Conservation (phyloP, 257 asterid genomes). For the Lantana camara region DNA sequence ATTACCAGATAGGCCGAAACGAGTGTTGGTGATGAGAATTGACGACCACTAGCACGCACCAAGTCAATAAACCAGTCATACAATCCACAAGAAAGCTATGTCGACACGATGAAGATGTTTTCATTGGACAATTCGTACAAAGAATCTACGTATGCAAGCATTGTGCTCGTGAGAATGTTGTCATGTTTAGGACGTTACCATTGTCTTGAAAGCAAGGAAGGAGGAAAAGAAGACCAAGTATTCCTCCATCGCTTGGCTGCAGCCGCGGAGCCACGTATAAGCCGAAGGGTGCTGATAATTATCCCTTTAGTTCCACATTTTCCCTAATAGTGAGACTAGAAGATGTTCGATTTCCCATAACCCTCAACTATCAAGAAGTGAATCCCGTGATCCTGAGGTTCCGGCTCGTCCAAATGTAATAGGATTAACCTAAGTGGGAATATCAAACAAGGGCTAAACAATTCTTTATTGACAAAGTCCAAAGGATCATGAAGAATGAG, state of each 20-base stretch:
- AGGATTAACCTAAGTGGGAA: too few species aligned
- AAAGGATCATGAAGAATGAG: too few species aligned
- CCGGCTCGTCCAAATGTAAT: too few species aligned
- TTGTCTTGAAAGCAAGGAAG: constrained; percentile 13
- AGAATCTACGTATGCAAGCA: constrained; percentile 10
- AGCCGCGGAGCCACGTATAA: too few species aligned
- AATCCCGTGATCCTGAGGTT: too few species aligned
- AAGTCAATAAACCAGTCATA: neutral
- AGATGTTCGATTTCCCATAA: too few species aligned
- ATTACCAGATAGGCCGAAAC: neutral
- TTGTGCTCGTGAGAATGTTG: neutral
- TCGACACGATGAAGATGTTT: neutral
- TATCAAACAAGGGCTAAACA: too few species aligned
- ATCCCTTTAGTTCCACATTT: too few species aligned
- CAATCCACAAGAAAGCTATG: neutral
- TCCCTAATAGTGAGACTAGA: too few species aligned
- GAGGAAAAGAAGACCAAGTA: neutral
- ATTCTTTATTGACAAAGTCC: too few species aligned
- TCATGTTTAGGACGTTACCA: constrained; percentile 22
- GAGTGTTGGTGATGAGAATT: constrained; percentile 9
- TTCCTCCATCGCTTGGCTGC: constrained; percentile 1
- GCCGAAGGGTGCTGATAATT: too few species aligned
- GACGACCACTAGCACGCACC: constrained; percentile 21
- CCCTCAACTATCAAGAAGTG: too few species aligned
- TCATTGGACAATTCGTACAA: neutral